A percentile compares a stretch with the other conserved stretches of the same genome.
These are phyloP conservation scores for Fusarium tjaetaba DNA, from an alignment of 2,329 filamentous ascomycete genomes.

Conservation along the genomic window DNA sequence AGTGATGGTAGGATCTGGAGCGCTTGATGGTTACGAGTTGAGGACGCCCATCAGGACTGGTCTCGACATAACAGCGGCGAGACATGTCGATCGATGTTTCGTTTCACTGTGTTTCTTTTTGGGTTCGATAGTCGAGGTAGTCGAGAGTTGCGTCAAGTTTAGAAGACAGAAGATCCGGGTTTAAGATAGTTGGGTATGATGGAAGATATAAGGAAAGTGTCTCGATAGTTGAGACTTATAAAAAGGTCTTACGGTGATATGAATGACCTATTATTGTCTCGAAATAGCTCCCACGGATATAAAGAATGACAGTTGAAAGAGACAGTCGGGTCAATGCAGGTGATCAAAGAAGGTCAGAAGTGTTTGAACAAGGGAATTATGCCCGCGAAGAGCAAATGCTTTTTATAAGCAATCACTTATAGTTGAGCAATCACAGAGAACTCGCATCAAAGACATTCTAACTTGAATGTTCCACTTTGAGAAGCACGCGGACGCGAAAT, in stretches of 20 bases:
- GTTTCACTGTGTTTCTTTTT: background rate
- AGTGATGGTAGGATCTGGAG: slow-evolving; percentile 50
- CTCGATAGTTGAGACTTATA: slow-evolving; percentile 4
- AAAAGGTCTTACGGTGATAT: slow-evolving; percentile 8
- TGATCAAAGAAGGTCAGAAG: slow-evolving; percentile 44
- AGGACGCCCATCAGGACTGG: slow-evolving; percentile 46
- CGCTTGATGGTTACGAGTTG: slow-evolving; percentile 54
- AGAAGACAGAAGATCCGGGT: background rate
- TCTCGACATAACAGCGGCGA: slow-evolving; percentile 51
- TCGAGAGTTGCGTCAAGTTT: background rate
- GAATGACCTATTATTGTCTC: slow-evolving; percentile 40
- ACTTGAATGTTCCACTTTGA: slow-evolving; percentile 7
- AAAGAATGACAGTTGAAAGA: slow-evolving; percentile 39
- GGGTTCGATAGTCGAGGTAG: background rate
- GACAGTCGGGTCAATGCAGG: slow-evolving; percentile 40
- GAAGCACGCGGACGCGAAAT: slow-evolving; percentile 20
- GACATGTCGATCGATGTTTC: slow-evolving; percentile 44
- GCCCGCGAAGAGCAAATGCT: background rate
- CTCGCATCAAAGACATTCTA: background rate
- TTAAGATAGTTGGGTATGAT: slow-evolving; percentile 5
- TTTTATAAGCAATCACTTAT: slow-evolving; percentile 17
- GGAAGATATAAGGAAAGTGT: slow-evolving; percentile 20
- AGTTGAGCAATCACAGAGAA: background rate
- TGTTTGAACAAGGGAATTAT: slow-evolving; percentile 21
- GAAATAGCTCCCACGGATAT: slow-evolving; percentile 20